These are phyloP conservation scores for Aureobasidium musti DNA, from an alignment of 2,329 filamentous ascomycete species.

Conservation along the genomic window DNA sequence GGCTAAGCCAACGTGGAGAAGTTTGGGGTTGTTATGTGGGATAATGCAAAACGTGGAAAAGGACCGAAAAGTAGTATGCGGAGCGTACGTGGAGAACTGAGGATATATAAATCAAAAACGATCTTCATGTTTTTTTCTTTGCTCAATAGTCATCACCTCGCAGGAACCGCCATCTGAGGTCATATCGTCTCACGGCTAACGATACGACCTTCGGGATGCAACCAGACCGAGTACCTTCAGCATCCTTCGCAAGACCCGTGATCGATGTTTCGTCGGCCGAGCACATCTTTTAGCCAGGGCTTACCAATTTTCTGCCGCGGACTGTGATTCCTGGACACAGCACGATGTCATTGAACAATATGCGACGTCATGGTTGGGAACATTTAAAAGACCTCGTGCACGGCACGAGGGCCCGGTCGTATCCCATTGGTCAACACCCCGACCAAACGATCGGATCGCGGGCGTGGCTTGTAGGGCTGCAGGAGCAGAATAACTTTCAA, in stretches of 20 bases:
- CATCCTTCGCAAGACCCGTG: constrained; percentile 5
- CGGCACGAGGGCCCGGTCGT: neutral
- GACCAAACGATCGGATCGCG: constrained; percentile 20
- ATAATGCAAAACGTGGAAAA: constrained; percentile 24
- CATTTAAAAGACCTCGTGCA: neutral
- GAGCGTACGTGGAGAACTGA: constrained; percentile 6
- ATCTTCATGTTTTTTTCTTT: constrained; percentile 7
- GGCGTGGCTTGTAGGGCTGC: constrained; percentile 26
- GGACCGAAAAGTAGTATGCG: constrained; percentile 25
- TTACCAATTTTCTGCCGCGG: neutral
- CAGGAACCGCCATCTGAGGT: constrained; percentile 23
- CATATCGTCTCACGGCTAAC: constrained; percentile 14
- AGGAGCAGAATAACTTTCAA: neutral
- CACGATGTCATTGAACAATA: constrained; percentile 8
- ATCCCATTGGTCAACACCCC: neutral
- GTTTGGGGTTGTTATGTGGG: constrained; percentile 15
- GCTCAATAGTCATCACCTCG: constrained; percentile 5
- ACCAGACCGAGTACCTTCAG: neutral
- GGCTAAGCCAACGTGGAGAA: constrained; percentile 23
- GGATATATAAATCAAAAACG: constrained; percentile 7
- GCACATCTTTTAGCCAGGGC: constrained; percentile 2
- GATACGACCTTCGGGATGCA: constrained; percentile 5
- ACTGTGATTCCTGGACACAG: neutral
- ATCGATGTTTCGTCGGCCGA: constrained; percentile 14
- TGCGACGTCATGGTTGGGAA: constrained; percentile 11